Base-by-base conservation (phyloP, 2,329 filamentous ascomycete genomes). In the Fusarium sp. region DNA sequence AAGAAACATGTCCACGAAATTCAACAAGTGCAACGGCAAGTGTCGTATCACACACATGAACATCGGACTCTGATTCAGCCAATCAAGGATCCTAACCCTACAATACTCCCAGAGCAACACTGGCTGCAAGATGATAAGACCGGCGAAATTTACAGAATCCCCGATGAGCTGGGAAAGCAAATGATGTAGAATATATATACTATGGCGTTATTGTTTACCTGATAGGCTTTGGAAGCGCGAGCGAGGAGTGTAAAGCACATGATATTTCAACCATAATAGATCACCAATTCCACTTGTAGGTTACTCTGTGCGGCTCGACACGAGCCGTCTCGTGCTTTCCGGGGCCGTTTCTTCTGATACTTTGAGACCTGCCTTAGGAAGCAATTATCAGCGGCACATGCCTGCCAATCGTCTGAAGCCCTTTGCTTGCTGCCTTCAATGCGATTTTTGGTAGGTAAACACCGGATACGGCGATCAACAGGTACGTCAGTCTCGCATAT, bases 71-170 rank as follows among this genome's bases (percentile, higher is more conserved):
- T 61, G 16, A 68, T 74, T 5, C 74, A 76, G n/a, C 74, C 74
- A 5, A 72, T 76, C 9, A 58, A 63, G 20, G 73, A 76, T 9
- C 69, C 72, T 3, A 55, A 65, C 14, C 72, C 72, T 7, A 69
- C 62, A 10, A 42, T 74, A 7, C 54, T 72, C n/a, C 72, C 72
- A 21, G 63, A 61, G 18, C 59, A 70, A 34, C 72, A 74, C 32
- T 74, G 72, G 67, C 55, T 72, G 13, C 59, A 68, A 21, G 62
- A 74, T 13, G 50, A 63, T 5, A 63, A 72, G 37, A 76, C 73
- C 23, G 75, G 75, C 18, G 72, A 77, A 54, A 63, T 74, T n/a
- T 75, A 75, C 49, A 74, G 69, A 42, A 74, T 77, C 9, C 69
- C 69, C 11, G 60, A 66, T 25, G 71, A 66, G 20, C 13, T 73